Evolutionary conservation across 2,329 filamentous ascomycete genomes (phyloP).

Genomic region (Juglanconis juglandina): DNA sequence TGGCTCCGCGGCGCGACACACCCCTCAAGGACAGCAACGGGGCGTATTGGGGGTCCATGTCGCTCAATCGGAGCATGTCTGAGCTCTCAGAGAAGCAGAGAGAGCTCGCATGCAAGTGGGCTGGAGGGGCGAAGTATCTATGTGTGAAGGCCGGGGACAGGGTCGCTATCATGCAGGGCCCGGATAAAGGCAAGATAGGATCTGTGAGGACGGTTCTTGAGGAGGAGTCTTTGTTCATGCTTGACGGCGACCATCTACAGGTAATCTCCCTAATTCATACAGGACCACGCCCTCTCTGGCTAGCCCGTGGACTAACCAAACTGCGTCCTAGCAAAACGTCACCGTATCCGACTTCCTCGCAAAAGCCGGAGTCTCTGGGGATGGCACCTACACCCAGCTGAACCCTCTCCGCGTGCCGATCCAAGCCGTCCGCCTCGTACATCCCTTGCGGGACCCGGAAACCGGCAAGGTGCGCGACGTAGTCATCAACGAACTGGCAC

Average conservation of each 20-base stretch:
- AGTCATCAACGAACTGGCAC: conserved; percentile 69
- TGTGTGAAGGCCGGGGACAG: conserved; percentile 69
- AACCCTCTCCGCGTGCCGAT: conserved; percentile 60
- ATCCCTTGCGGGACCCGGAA: conserved; percentile 64
- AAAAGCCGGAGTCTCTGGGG: conserved; percentile 26
- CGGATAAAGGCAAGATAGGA: conserved; percentile 80
- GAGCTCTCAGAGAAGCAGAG: conserved; percentile 31
- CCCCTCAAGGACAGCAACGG: conserved; percentile 59
- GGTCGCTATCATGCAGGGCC: conserved; percentile 75
- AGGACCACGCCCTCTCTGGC: background rate
- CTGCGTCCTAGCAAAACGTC: conserved; percentile 28
- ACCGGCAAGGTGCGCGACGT: conserved; percentile 68
- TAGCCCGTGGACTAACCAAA: background rate
- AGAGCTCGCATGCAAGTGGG: conserved; percentile 47
- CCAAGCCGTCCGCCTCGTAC: conserved; percentile 74
- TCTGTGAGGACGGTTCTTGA: conserved; percentile 57
- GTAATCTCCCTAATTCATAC: conserved; percentile 42
- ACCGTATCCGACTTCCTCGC: conserved; percentile 39
- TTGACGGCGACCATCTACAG: conserved; percentile 57
- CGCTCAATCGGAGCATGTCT: conserved; percentile 23
- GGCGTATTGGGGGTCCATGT: conserved; percentile 38
- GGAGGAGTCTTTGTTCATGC: conserved; percentile 53
- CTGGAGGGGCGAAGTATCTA: conserved; percentile 53
- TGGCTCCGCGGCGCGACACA: conserved; percentile 74
- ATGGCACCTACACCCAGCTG: conserved; percentile 36